Conservation (phyloP, 176 grass and related monocot genomes). For the Rhynchospora pubera region DNA sequence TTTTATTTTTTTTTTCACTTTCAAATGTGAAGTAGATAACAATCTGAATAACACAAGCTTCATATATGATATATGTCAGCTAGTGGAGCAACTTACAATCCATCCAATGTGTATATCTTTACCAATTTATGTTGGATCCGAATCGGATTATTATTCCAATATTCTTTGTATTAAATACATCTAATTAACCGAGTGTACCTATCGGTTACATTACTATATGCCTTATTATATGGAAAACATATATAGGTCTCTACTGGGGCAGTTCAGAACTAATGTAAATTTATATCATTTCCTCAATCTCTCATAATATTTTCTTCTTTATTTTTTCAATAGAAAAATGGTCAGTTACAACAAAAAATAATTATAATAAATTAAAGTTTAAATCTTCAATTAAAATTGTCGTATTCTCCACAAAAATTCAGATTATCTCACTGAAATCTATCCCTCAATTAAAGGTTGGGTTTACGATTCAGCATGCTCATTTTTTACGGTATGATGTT, state of each 20-base stretch:
- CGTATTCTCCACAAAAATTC: no score
- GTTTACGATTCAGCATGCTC: no score
- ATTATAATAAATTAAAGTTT: no score
- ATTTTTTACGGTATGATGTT: no score
- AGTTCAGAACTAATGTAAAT: not conserved
- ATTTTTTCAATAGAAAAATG: no score
- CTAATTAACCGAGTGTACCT: not conserved
- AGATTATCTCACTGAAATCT: no score
- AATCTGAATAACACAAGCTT: not conserved
- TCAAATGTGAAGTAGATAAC: not conserved
- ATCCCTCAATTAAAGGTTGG: no score
- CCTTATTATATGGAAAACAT: not conserved
- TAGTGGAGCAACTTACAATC: not conserved
- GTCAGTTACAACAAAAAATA: no score
- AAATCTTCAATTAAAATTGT: no score
- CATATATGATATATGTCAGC: no score
- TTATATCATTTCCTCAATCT: not conserved
- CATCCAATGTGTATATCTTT: not conserved
- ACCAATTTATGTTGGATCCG: not conserved
- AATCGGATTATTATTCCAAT: not conserved
- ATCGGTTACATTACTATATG: not conserved
- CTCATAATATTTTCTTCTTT: not conserved
- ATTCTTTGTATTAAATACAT: not conserved
- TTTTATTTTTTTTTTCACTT: not conserved
- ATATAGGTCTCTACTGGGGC: not conserved